Base-by-base conservation (phyloP, 306 rosid genomes). In the Castanopsis chinensis region DNA sequence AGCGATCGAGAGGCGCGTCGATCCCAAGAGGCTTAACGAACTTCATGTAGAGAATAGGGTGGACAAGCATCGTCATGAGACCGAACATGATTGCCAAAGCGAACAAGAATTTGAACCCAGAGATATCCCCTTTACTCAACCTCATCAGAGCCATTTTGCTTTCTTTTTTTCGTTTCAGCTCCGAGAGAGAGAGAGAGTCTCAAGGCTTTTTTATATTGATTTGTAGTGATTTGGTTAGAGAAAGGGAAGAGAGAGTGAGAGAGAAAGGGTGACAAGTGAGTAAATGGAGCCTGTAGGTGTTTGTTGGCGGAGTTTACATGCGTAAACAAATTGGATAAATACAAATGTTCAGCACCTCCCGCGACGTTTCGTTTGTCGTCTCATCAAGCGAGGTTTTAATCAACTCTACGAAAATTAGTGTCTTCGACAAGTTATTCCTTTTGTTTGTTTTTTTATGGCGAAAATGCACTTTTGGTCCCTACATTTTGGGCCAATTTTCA, bases 1-100 rank as follows among this genome's bases (percentile, higher is more conserved):
- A 95, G 15, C 84, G 94, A 85, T 91, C 84, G 45, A 84, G 89
- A 30, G 99, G 99, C 21, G 98, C 99, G 54, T 93, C 88, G 71
- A 61, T 45, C 37, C 53, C 87, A 30, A 93, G 96, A 9, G 98
- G 98, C 58, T 58, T 83, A 20, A 95, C 74, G 87, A 93, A 90
- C 89, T 87, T 90, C 98, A 95, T 91, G 85, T 95, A 80, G 63
- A 89, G 14, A 58, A 90, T 83, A 79, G 91, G 90, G 80, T 93
- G 76, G 10, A 80, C 76, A 17, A 95, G 86, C 81, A 86, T 64
- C 72, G 99, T 86, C 81, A 95, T 51, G 64, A 93, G 87, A 6
- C 89, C 90, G 87, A 89, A 95, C 80, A 86, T 28, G 63, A 79
- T 72, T 25, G 84, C 83, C 74, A 95, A 61, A 68, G 86, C 75